Percentiles rank a stretch among this genome's conserved stretches.
These are phyloP conservation scores for Sugiyamaella marilandica DNA, from an alignment of 805 yeast species.

Conservation along the genomic window DNA sequence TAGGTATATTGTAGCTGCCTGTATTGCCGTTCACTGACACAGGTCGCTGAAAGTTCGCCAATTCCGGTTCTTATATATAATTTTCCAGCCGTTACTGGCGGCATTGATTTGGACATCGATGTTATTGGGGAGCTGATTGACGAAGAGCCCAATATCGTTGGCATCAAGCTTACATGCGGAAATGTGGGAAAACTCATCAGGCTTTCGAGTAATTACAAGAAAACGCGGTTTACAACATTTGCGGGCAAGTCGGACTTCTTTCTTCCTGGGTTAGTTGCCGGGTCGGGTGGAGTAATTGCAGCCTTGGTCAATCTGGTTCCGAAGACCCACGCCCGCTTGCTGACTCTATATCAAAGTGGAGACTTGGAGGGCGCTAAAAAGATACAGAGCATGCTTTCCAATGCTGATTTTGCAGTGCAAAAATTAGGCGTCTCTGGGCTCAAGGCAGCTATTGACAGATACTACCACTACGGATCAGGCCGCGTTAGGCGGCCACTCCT, in stretches of 20 bases:
- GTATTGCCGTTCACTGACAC: too few species aligned
- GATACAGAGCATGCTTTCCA: not conserved
- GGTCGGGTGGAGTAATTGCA: constrained; percentile 2
- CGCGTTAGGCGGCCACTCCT: not conserved
- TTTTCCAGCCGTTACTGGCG: constrained; percentile 42
- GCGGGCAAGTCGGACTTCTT: constrained; percentile 1
- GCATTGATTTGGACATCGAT: constrained; percentile 33
- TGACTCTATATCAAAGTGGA: not conserved
- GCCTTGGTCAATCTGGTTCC: not conserved
- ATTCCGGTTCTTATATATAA: constrained; percentile 41
- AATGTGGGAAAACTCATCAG: not conserved
- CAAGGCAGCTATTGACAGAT: not conserved
- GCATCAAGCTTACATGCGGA: not conserved
- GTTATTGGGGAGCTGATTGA: constrained; percentile 11
- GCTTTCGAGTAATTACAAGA: not conserved
- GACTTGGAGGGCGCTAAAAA: constrained; percentile 1
- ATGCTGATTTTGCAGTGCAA: not conserved
- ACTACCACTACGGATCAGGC: not conserved
- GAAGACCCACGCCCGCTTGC: not conserved
- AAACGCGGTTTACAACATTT: not conserved
- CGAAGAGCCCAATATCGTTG: not conserved
- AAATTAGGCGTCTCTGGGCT: constrained; percentile 1
- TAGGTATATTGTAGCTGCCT: not conserved
- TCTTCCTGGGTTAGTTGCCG: not conserved
- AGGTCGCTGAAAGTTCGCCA: constrained; percentile 37